Conservation (phyloP, 208 protist species). For the Porcisia hertigi region DNA sequence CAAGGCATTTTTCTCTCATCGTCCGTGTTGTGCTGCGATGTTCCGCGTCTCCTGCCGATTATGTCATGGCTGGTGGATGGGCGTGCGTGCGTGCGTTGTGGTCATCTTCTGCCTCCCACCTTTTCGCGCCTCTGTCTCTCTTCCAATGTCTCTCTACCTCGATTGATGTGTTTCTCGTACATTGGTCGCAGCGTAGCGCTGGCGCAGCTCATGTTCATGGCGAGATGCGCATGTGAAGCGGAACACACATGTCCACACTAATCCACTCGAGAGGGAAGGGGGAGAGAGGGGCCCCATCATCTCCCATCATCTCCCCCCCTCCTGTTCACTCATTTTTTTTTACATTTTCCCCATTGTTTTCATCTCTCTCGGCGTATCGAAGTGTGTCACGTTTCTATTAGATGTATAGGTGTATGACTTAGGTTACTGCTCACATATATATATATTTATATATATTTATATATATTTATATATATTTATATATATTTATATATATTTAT, state of each 20-base stretch:
- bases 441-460: background rate
- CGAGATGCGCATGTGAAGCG: background rate
- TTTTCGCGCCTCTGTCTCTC: too few relatives aligned
- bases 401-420: background rate
- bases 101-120: too few relatives aligned
- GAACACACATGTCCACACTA: background rate
- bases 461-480: too few relatives aligned
- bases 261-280: background rate
- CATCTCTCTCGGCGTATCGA: background rate
- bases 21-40: background rate
- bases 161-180: slow-evolving; percentile 5
- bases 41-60: background rate
- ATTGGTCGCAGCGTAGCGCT: background rate
- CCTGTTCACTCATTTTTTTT: slow-evolving; percentile 12
- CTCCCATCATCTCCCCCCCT: background rate
- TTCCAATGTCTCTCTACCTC: too few relatives aligned
- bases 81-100: background rate
- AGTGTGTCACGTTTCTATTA: background rate
- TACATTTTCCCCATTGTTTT: background rate
- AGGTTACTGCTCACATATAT: background rate
- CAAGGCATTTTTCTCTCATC: background rate
- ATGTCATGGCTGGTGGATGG: background rate
- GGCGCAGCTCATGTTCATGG: background rate
- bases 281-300: background rate
- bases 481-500: too few relatives aligned